phyloP scores from a whole-genome alignment of 2,329 filamentous ascomycete genomes.

The Ophiocordyceps camponoti-floridani region DNA sequence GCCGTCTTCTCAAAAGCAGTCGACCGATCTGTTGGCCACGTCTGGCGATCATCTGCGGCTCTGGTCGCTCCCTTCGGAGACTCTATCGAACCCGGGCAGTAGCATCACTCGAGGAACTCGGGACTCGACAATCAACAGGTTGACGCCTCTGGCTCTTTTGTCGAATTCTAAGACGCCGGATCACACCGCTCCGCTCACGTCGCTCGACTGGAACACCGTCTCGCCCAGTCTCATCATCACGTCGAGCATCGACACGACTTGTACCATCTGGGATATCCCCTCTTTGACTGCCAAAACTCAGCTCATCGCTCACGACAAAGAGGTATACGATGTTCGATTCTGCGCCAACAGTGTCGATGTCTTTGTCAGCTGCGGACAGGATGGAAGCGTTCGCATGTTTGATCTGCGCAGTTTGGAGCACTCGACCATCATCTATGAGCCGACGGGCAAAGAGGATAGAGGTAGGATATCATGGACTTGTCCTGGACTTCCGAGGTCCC shows the following conservation, averaged over 20 bases:
- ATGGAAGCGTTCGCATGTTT: conserved; percentile 97
- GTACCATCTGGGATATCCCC: conserved; percentile 98
- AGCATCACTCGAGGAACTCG: conserved; percentile 47
- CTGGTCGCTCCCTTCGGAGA: conserved; percentile 74
- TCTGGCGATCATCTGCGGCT: conserved; percentile 86
- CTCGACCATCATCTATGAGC: conserved; percentile 98
- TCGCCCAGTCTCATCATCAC: conserved; percentile 96
- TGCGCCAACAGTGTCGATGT: conserved; percentile 98
- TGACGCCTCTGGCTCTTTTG: conserved; percentile 79
- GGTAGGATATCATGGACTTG: conserved; percentile 26
- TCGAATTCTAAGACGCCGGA: conserved; percentile 98
- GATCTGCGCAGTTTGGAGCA: conserved; percentile 91
- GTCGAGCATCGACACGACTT: conserved; percentile 96
- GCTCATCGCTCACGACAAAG: conserved; percentile 95
- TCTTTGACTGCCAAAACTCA: conserved; percentile 96
- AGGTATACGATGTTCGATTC: conserved; percentile 96
- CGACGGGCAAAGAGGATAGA: conserved; percentile 67
- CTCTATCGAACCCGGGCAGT: conserved; percentile 35
- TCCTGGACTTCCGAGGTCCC: not conserved
- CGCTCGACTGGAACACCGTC: conserved; percentile 94
- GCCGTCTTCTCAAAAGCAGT: conserved; percentile 84
- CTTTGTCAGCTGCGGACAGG: conserved; percentile 93
- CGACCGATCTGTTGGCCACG: conserved; percentile 84
- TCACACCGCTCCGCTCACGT: conserved; percentile 90
- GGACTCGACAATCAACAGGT: conserved; percentile 49